Evolutionary conservation across 2,329 filamentous ascomycete species (phyloP), one percentile per base, ranked within the genome.

Genomic region (Coniochaeta sp.): DNA sequence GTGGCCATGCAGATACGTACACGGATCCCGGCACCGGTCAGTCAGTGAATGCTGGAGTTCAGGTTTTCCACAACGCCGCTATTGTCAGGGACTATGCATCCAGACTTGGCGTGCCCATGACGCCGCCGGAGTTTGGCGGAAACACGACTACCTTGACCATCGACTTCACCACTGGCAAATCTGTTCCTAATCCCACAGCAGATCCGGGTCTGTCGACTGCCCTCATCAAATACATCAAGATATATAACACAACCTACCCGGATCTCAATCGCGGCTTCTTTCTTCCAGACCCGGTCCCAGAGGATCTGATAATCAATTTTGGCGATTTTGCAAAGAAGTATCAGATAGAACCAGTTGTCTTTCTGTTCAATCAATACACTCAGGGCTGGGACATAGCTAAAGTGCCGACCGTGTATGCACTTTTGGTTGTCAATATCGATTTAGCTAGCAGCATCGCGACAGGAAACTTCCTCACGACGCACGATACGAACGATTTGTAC

Each of bases 271-370:
- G 60, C 10, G 73, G 74, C 1, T 74, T 73, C 59, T 69, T 75
- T 52, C 68, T 83, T 0, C 77, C 79, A 0, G 63, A 73, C n/a
- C 71, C 72, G 7, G 73, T 81, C 0, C 78, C 79, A 0, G 70
- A 74, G 32, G 79, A 81, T 47, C 67, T 82, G 0, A 63, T 75
- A 6, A 63, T 75, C 0, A 71, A 77, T 0, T 80, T 75, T 40
- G 71, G 74, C 1, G 69, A 77, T 8, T 78, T 79, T 58, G 66
- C 77, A 7, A 65, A 70, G 19, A 77, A 79, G 62, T 72, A 79
- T 63, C 63, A 69, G 28, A 66, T 82, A 6, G 64, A 70, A 22
- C 70, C 69, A 17, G 65, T 74, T 1, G 68, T 77, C 0, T 65
- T 66, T 10, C 59, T 58, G 26, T 63, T 66, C 42, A 60, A 64